Conservation (phyloP, 2,329 filamentous ascomycete species). For the Aspergillus hortae region DNA sequence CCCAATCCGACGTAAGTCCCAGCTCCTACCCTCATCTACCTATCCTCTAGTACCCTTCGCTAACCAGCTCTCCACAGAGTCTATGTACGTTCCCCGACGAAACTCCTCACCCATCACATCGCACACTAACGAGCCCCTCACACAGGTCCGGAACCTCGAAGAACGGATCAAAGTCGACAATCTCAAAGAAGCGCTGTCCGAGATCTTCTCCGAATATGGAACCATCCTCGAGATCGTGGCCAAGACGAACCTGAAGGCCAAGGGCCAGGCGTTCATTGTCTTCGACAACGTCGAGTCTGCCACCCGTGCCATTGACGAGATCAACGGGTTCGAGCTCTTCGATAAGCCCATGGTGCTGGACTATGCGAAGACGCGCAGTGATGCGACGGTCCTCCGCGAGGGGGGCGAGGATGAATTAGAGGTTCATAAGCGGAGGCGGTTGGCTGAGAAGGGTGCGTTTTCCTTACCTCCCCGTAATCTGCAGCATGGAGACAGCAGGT, state of each 20-base stretch:
- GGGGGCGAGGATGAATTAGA: constrained; percentile 81
- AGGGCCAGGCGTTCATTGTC: constrained; percentile 93
- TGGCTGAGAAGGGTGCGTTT: constrained; percentile 79
- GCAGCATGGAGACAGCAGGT: constrained; percentile 6
- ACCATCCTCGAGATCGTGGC: constrained; percentile 78
- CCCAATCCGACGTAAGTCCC: constrained; percentile 40
- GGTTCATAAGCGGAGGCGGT: constrained; percentile 73
- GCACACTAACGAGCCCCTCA: constrained; percentile 8
- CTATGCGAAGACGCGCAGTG: constrained; percentile 77
- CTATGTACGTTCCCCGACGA: constrained; percentile 32
- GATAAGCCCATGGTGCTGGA: constrained; percentile 85
- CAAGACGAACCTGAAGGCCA: constrained; percentile 85
- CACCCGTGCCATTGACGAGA: constrained; percentile 74
- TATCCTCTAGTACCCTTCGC: not conserved
- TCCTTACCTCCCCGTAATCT: constrained; percentile 3
- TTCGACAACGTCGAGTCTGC: constrained; percentile 82
- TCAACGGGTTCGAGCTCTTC: constrained; percentile 90
- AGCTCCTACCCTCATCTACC: not conserved
- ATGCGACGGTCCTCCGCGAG: constrained; percentile 75
- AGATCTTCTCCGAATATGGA: constrained; percentile 87
- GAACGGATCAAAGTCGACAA: constrained; percentile 82
- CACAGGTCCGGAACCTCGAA: constrained; percentile 74
- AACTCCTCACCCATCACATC: constrained; percentile 7
- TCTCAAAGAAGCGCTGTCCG: constrained; percentile 67
- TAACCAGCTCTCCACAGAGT: constrained; percentile 30